Percentiles rank a stretch among this genome's conserved stretches.
Conservation (phyloP, 2,329 filamentous ascomycete species). For the Niveomyces coronatus region DNA sequence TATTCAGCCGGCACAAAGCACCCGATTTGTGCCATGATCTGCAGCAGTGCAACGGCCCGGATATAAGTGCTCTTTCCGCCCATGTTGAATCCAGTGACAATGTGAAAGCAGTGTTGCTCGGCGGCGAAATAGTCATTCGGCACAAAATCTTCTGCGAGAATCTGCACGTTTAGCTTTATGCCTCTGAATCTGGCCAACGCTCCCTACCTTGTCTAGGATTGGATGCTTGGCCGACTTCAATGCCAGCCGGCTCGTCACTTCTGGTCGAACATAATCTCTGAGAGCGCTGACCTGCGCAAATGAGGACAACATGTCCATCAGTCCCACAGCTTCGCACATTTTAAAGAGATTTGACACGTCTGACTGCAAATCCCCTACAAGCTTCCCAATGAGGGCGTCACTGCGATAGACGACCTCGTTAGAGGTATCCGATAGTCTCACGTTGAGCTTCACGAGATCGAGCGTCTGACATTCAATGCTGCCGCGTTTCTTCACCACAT, state of each 20-base stretch:
- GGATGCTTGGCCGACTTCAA: constrained; percentile 70
- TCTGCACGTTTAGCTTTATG: constrained; percentile 27
- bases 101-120: constrained; percentile 72
- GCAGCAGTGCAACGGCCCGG: constrained; percentile 68
- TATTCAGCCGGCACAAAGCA: constrained; percentile 82
- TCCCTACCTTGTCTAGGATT: constrained; percentile 55
- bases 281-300: constrained; percentile 67
- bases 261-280: constrained; percentile 50
- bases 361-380: constrained; percentile 62
- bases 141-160: constrained; percentile 58
- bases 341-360: constrained; percentile 68
- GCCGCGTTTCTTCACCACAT: constrained; percentile 61
- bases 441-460: constrained; percentile 69
- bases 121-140: constrained; percentile 87
- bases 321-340: constrained; percentile 74
- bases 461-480: constrained; percentile 81
- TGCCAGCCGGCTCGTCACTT: constrained; percentile 57
- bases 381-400: constrained; percentile 60
- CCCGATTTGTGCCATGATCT: constrained; percentile 90
- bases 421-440: constrained; percentile 68
- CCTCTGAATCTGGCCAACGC: no score
- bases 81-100: constrained; percentile 97
- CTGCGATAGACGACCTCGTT: constrained; percentile 77
- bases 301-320: constrained; percentile 75
- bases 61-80: constrained; percentile 97